Evolutionary conservation across 768 basidiomycete genomes (phyloP).

Genomic region (Gelatoporia subvermispora): DNA sequence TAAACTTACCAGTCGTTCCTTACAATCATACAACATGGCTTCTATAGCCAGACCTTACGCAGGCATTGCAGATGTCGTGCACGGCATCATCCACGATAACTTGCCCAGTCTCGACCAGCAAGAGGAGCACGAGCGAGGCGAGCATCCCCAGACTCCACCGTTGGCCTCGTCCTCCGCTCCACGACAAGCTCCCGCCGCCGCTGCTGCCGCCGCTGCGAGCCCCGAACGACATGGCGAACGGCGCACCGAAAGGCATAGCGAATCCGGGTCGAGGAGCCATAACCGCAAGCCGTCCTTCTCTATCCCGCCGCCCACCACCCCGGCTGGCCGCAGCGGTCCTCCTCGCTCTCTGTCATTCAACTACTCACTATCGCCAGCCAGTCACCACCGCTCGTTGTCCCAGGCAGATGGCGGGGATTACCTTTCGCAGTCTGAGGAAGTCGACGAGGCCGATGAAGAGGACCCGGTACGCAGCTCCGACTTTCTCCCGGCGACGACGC

Average conservation of each 20-base stretch:
- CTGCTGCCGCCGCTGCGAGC: not conserved
- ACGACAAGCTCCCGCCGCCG: not conserved
- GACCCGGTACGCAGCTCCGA: constrained; percentile 28
- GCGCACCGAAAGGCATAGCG: constrained; percentile 2
- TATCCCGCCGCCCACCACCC: constrained; percentile 32
- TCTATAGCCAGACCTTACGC: constrained; percentile 16
- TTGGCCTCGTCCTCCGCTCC: not conserved
- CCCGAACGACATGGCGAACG: not conserved
- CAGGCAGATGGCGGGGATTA: constrained; percentile 19
- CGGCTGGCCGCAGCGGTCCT: constrained; percentile 65
- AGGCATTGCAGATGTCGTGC: constrained; percentile 15
- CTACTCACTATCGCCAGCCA: constrained; percentile 47
- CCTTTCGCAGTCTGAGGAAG: constrained; percentile 27
- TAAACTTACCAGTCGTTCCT: too few relatives aligned
- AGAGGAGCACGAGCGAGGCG: constrained; percentile 11
- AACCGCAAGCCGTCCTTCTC: constrained; percentile 9
- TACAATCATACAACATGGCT: constrained; percentile 13
- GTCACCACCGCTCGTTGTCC: constrained; percentile 16
- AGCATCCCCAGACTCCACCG: constrained; percentile 15
- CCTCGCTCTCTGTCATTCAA: constrained; percentile 69
- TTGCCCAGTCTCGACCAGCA: not conserved
- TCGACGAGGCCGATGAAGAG: constrained; percentile 30
- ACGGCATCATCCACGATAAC: constrained; percentile 11
- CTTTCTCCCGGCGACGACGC: constrained; percentile 34
- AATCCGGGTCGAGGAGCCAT: constrained; percentile 3